Conservation (phyloP, 1,284 basidiomycete genomes). For the Cryptococcus sp. region DNA sequence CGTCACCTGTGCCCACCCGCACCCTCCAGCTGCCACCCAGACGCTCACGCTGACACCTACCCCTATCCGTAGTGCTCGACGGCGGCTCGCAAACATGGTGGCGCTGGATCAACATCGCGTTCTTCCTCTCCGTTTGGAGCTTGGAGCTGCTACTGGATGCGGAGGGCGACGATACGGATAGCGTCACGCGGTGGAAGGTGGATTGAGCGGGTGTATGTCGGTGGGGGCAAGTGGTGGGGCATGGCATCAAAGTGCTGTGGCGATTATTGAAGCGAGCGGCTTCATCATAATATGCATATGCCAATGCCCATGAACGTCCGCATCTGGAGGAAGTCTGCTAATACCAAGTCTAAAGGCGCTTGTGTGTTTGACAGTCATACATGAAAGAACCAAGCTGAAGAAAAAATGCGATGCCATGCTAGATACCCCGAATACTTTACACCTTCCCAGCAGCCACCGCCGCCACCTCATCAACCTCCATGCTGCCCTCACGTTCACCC, state of each 20-base stretch:
- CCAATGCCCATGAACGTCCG: background rate
- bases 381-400: background rate
- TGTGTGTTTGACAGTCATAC: background rate
- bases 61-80: constrained; percentile 40
- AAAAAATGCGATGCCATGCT: background rate
- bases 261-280: background rate
- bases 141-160: constrained; percentile 49
- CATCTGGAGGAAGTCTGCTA: too few species aligned
- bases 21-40: background rate
- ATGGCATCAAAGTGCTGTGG: background rate
- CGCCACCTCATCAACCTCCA: background rate
- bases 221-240: background rate
- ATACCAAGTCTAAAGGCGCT: background rate
- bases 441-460: background rate
- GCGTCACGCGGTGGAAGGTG: constrained; percentile 44
- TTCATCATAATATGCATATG: background rate
- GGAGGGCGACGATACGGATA: constrained; percentile 47
- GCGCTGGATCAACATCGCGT: constrained; percentile 50
- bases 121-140: constrained; percentile 49
- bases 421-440: background rate
- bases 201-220: constrained; percentile 24
- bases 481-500: too few species aligned
- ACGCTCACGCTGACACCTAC: background rate
- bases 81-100: constrained; percentile 51
- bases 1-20: background rate